Evolutionary conservation across 345 rosid species (phyloP).

Genomic region (Firmiana major): DNA sequence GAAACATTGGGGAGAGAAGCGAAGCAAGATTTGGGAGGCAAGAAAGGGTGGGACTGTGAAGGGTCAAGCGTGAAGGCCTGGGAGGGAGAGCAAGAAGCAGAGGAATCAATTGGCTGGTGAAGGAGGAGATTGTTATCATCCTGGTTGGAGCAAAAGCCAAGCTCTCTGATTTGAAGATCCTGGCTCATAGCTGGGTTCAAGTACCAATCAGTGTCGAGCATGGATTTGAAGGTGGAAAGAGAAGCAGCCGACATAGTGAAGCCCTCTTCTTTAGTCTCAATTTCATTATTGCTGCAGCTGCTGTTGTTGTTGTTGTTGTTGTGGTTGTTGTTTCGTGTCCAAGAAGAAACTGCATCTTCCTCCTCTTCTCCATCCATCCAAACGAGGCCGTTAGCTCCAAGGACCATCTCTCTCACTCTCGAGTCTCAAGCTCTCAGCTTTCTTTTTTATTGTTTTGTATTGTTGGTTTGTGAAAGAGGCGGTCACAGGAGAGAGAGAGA

Average conservation of each 20-base stretch:
- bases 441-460: not conserved
- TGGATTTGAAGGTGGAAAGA: constrained; percentile 51
- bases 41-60: constrained; percentile 41
- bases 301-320: constrained; percentile 15
- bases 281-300: constrained; percentile 6
- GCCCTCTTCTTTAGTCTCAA: constrained; percentile 27
- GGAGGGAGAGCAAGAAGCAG: constrained; percentile 69
- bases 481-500: not conserved
- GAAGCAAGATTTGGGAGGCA: constrained; percentile 40
- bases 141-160: constrained; percentile 35
- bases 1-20: constrained; percentile 43
- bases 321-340: constrained; percentile 40
- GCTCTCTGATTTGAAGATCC: constrained; percentile 47
- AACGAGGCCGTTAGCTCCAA: constrained; percentile 51
- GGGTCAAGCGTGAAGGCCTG: constrained; percentile 54
- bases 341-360: constrained; percentile 50
- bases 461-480: not conserved
- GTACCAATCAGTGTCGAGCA: constrained; percentile 68
- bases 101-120: constrained; percentile 54
- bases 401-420: constrained; percentile 41
- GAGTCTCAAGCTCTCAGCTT: not conserved
- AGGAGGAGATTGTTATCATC: constrained; percentile 37
- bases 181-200: constrained; percentile 33
- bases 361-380: constrained; percentile 55
- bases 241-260: constrained; percentile 29